Evolutionary conservation across 2,329 filamentous ascomycete species (phyloP), one percentile per base, ranked within the genome.

Genomic region (Penicillium capsulatum): DNA sequence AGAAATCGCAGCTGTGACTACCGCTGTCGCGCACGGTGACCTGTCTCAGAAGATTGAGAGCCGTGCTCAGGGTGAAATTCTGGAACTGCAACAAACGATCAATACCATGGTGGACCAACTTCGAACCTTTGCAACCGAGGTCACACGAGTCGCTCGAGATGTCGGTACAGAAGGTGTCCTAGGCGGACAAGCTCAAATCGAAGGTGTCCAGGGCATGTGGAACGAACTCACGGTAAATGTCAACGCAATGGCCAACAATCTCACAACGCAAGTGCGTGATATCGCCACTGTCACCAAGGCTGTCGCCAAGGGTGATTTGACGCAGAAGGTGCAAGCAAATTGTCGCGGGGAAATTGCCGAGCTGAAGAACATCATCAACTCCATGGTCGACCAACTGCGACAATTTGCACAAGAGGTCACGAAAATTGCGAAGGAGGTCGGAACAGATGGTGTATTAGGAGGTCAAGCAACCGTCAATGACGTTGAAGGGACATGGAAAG

Each of bases 281-380:
- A 98, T 97, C 66, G 94, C 94, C 57, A 81, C 74, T 40, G 82
- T 84, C 49, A 81, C 82, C 49, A 83, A 80, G 34, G 80, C 80
- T 24, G 80, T 84, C 42, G 80, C 80, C 47, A 80, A 81, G 66
- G 91, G 91, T 68, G 92, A 98, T 64, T 75, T 98, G 55, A 96
- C 90, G 35, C 91, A 95, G 66, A 96, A 96, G 66, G 91, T 98
- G 27, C 88, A 94, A 65, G 90, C 90, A 45, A 88, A 87, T 59
- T 91, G 86, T 68, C 85, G 83, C 71, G 94, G 85, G 66, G 92
- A 91, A 75, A 97, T 90, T 58, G 85, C 82, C 61, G 88, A 86
- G 71, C 84, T 98, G 60, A 98, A 98, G 69, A 90, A 89, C 44
- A 97, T 92, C 32, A 98, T 97, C 73, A 98, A 98, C 69, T 92